These are phyloP conservation scores for Beverwykella pulmonaria DNA, from an alignment of 495 filamentous ascomycete species.

Conservation along the genomic window DNA sequence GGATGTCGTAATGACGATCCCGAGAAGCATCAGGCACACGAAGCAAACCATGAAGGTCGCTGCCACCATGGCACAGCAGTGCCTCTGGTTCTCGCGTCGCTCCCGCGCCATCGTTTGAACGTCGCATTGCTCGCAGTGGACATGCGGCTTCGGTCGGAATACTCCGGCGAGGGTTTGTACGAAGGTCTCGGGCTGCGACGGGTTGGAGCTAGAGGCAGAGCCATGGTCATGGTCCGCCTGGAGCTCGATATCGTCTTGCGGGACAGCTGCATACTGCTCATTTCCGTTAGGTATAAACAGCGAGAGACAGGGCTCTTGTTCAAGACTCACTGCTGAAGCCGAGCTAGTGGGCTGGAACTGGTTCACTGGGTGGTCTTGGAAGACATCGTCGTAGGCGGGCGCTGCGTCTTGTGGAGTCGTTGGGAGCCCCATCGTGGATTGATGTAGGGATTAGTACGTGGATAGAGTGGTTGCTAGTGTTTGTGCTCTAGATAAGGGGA, in stretches of 20 bases:
- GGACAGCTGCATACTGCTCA: constrained; percentile 16
- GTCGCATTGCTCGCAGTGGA: constrained; percentile 26
- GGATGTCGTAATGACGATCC: constrained; percentile 7
- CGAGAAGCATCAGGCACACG: constrained; percentile 17
- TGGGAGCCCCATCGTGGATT: constrained; percentile 21
- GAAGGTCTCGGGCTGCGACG: not conserved
- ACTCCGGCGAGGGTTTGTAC: constrained; percentile 24
- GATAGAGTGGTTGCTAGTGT: not conserved
- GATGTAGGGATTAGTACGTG: not conserved
- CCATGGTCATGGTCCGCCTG: constrained; percentile 5
- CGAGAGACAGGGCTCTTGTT: not conserved
- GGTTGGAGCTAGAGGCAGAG: not conserved
- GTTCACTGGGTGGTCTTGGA: constrained; percentile 25
- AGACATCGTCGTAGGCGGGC: constrained; percentile 29
- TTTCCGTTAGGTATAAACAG: not conserved
- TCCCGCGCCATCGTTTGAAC: constrained; percentile 7
- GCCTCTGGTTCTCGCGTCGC: constrained; percentile 12
- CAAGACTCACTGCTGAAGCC: constrained; percentile 7
- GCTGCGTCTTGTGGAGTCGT: constrained; percentile 18
- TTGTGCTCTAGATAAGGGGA: not conserved
- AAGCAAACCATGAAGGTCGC: constrained; percentile 18
- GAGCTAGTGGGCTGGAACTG: constrained; percentile 11
- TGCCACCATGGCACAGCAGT: constrained; percentile 24
- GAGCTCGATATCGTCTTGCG: constrained; percentile 26
- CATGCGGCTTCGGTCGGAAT: constrained; percentile 24